Percentiles rank a stretch among this genome's conserved stretches.
These are phyloP conservation scores for Pholiota molesta DNA, from an alignment of 768 basidiomycete genomes.

Conservation along the genomic window DNA sequence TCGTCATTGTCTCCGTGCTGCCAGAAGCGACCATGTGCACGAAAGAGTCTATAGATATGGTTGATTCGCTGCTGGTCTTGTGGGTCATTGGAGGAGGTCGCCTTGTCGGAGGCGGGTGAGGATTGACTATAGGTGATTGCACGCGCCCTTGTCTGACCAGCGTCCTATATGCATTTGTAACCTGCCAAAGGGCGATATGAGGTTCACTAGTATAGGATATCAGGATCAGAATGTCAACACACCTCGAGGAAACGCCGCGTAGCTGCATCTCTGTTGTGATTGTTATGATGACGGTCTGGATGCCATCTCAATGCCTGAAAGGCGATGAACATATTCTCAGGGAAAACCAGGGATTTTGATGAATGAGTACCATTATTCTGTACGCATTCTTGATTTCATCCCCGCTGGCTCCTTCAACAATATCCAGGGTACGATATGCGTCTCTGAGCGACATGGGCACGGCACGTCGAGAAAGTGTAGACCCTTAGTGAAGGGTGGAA, in stretches of 20 bases:
- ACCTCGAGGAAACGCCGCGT: conserved; percentile 64
- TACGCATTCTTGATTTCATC: conserved; percentile 63
- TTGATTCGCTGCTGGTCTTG: conserved; percentile 28
- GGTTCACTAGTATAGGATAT: background rate
- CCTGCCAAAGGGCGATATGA: conserved; percentile 25
- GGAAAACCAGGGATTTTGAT: conserved; percentile 25
- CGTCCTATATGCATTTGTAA: conserved; percentile 58
- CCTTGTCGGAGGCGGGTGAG: conserved; percentile 13
- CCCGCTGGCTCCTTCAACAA: conserved; percentile 46
- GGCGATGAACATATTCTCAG: conserved; percentile 23
- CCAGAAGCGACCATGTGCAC: conserved; percentile 30
- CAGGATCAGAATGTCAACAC: conserved; percentile 21
- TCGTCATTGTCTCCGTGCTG: conserved; percentile 31
- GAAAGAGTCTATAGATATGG: conserved; percentile 30
- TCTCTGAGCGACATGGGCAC: conserved; percentile 37
- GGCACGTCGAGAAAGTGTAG: conserved; percentile 17
- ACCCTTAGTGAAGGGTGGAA: conserved; percentile 18
- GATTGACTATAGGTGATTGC: conserved; percentile 8
- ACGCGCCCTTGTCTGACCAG: conserved; percentile 44
- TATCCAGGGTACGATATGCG: conserved; percentile 47
- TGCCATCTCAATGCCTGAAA: conserved; percentile 65
- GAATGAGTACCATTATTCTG: conserved; percentile 54
- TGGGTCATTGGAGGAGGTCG: conserved; percentile 20
- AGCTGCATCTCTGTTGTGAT: conserved; percentile 50
- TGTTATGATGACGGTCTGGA: conserved; percentile 60